These are phyloP conservation scores for Seiridium unicorne DNA, from an alignment of 2,329 filamentous ascomycete genomes.

Conservation along the genomic window DNA sequence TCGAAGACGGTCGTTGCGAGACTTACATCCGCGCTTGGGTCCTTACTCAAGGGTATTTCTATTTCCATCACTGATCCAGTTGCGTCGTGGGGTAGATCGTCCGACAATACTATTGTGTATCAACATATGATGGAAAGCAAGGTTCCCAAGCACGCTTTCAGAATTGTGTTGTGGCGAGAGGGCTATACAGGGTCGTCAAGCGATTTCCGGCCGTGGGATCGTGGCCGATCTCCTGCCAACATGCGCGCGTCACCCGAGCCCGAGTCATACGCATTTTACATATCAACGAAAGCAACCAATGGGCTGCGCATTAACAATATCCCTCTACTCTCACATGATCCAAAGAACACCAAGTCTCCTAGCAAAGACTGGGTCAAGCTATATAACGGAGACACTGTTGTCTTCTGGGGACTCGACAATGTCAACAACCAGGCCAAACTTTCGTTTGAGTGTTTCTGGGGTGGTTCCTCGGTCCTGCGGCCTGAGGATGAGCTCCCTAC, in stretches of 20 bases:
- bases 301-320: conserved; percentile 77
- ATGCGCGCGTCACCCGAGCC: conserved; percentile 30
- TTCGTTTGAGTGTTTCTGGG: conserved; percentile 54
- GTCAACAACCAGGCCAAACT: conserved; percentile 40
- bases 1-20: conserved; percentile 56
- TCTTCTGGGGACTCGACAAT: conserved; percentile 60
- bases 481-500: conserved; percentile 30
- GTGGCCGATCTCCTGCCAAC: conserved; percentile 38
- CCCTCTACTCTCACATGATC: conserved; percentile 56
- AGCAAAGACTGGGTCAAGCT: conserved; percentile 66
- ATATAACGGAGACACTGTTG: conserved; percentile 74
- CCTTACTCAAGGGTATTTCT: conserved; percentile 60
- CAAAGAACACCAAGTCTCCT: conserved; percentile 50
- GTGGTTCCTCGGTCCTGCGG: conserved; percentile 47
- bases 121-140: conserved; percentile 61
- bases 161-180: conserved; percentile 71
- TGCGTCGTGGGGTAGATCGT: conserved; percentile 75
- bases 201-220: conserved; percentile 53
- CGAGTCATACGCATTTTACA: conserved; percentile 65
- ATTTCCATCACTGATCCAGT: conserved; percentile 66
- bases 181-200: conserved; percentile 58
- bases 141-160: conserved; percentile 80
- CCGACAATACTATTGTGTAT: conserved; percentile 67
- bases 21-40: conserved; percentile 64
- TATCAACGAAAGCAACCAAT: conserved; percentile 75